Conservation (phyloP, 495 filamentous ascomycete species). For the Talaromyces ruber region DNA sequence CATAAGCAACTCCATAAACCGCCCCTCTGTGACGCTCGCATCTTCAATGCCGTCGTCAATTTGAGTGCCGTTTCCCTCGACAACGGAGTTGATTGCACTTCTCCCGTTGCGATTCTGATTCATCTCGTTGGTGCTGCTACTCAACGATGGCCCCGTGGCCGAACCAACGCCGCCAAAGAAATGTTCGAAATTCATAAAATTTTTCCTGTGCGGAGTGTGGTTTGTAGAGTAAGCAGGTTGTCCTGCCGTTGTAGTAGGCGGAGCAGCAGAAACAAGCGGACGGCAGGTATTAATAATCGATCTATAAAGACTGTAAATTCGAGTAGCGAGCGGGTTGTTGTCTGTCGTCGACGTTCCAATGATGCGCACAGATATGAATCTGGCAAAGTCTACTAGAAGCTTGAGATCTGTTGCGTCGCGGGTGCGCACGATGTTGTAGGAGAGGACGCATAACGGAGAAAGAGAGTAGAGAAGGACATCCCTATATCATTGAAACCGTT, state of each 20-base stretch:
- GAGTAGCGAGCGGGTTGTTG: not conserved
- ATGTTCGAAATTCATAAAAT: slow-evolving; percentile 5
- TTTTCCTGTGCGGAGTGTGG: not conserved
- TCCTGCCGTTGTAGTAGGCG: not conserved
- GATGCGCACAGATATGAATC: not conserved
- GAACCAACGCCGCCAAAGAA: not conserved
- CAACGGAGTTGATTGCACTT: too few species aligned
- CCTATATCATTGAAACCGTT: not conserved
- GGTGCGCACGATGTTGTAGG: not conserved
- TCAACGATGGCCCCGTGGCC: not conserved
- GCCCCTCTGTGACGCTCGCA: not conserved
- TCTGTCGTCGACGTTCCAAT: not conserved
- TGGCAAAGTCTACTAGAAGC: not conserved
- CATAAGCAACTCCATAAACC: not conserved
- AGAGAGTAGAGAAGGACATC: not conserved
- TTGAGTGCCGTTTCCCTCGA: not conserved
- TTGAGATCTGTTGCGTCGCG: not conserved
- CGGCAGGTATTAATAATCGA: not conserved
- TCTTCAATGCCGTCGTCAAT: not conserved
- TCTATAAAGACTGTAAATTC: not conserved
- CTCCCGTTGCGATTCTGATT: not conserved
- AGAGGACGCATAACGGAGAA: not conserved
- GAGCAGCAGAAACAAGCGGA: not conserved
- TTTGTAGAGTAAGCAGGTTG: not conserved
- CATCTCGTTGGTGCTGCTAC: not conserved